phyloP scores from a whole-genome alignment of 306 rosid species.

The Albizia julibrissin region DNA sequence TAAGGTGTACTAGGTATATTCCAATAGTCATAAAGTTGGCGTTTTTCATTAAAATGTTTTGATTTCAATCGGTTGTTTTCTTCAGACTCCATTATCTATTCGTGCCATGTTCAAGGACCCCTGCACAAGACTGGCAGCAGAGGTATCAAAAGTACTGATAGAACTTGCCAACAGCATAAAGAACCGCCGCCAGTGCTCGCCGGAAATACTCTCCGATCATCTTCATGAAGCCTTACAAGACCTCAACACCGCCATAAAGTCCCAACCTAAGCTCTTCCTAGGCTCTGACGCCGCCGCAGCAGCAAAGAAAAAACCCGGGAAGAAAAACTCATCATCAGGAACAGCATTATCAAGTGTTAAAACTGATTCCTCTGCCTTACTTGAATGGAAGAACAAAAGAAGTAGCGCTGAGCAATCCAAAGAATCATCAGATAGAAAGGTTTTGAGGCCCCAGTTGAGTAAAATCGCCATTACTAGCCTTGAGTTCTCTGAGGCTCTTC shows the following conservation, averaged over 20 bases:
- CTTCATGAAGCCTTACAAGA: conserved; percentile 81
- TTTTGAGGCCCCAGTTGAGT: conserved; percentile 67
- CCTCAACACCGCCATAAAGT: conserved; percentile 70
- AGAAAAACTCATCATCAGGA: conserved; percentile 24
- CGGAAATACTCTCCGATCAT: conserved; percentile 74
- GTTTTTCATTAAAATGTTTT: too few species aligned
- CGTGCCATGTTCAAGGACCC: conserved; percentile 79
- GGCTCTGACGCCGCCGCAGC: conserved; percentile 51
- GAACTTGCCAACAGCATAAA: conserved; percentile 75
- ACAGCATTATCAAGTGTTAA: conserved; percentile 58
- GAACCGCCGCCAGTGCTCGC: conserved; percentile 73
- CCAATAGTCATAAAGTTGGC: too few species aligned
- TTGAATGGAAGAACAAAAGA: conserved; percentile 57
- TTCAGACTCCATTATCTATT: conserved; percentile 68
- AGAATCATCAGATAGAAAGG: conserved; percentile 39
- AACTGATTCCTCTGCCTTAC: conserved; percentile 63
- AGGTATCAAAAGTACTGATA: conserved; percentile 68
- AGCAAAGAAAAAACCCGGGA: conserved; percentile 35
- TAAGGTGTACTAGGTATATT: too few species aligned
- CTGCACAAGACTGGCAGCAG: conserved; percentile 62
- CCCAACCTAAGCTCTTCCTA: conserved; percentile 84
- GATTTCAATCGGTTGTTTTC: not conserved
- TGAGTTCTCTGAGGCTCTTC: conserved; percentile 86
- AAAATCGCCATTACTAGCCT: conserved; percentile 73
- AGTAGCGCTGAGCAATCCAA: conserved; percentile 26